Evolutionary conservation across 2,329 filamentous ascomycete genomes (phyloP), one percentile per base, ranked within the genome.

Genomic region (Exophiala mesophila): DNA sequence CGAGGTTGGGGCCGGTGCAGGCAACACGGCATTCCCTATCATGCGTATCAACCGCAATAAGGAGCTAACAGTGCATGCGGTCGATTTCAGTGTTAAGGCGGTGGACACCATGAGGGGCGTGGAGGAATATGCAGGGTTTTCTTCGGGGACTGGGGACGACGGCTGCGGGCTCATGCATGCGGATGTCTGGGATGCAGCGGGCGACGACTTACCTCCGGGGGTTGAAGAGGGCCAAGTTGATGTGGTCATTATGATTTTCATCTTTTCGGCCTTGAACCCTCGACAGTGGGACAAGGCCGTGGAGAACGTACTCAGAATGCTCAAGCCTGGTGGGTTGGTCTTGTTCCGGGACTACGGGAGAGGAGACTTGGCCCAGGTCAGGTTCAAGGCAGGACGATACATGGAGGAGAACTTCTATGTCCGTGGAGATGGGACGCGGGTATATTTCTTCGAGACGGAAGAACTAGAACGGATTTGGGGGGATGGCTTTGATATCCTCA

Each of bases 351-450:
- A 98, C 67, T 98, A 98, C 68, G 92, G 92, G 44, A 79, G 89
- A 61, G 92, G 92, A 23, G 92, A 98, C 65, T 73, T 98, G 49
- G 90, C 92, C 13, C 92, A 98, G 70, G 92, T 98, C 48, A 78
- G 92, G 45, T 97, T 98, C 71, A 94, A 92, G 69, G 96, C 95
- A 68, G 88, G 88, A 9, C 77, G 92, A 29, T 97, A 90, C 59
- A 75, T 98, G 60, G 86, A 88, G 42, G 92, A 97, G 65, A 98
- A 97, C 60, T 98, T 98, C 58, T 98, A 98, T 63, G 85, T 96
- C 32, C 75, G 92, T 23, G 92, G 92, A 2, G 92, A 98, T 63
- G 92, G 92, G 2, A 98, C 92, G 3, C 77, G 92, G 5, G 92
- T 98, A 0, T 98, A 97, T 65, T 98, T 98, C 65, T 98, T 98